Conservation (phyloP, 2,329 filamentous ascomycete genomes). For the Gremmenia infestans region DNA sequence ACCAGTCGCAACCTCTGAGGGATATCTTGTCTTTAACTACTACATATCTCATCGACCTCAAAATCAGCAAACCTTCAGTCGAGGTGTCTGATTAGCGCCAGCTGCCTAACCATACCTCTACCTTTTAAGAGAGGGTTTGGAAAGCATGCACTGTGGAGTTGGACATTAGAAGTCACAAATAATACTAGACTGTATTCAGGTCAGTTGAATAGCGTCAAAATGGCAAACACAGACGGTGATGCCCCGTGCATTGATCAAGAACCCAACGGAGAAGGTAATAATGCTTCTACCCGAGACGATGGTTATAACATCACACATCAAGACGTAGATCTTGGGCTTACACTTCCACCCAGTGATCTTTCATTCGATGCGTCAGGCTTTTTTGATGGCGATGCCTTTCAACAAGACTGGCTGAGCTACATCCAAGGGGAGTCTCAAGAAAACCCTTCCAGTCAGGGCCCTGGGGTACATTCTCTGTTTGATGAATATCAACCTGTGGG, state of each 20-base stretch:
- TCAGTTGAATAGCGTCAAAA: background rate
- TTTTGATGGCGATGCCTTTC: background rate
- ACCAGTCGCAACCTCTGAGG: no score
- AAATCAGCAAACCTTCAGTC: background rate
- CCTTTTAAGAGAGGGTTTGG: conserved; percentile 4
- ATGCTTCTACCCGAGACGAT: conserved; percentile 18
- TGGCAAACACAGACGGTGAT: background rate
- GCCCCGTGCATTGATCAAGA: background rate
- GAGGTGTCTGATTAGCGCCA: background rate
- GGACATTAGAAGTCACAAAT: background rate
- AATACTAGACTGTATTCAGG: background rate
- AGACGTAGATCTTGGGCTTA: conserved; percentile 24
- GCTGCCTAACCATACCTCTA: background rate
- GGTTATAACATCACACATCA: conserved; percentile 5
- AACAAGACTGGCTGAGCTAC: background rate
- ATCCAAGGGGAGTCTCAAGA: background rate
- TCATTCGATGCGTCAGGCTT: conserved; percentile 5
- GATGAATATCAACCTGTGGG: background rate
- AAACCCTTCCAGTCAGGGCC: background rate
- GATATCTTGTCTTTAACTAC: no score
- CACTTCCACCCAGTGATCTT: conserved; percentile 18
- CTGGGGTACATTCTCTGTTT: background rate
- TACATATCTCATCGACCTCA: no score
- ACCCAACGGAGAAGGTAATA: conserved; percentile 22
- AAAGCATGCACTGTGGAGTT: background rate